Evolutionary conservation across 192 early-diverging fungal genomes (phyloP), one percentile per base, ranked within the genome.

Genomic region (Chytriomyces sp.): DNA sequence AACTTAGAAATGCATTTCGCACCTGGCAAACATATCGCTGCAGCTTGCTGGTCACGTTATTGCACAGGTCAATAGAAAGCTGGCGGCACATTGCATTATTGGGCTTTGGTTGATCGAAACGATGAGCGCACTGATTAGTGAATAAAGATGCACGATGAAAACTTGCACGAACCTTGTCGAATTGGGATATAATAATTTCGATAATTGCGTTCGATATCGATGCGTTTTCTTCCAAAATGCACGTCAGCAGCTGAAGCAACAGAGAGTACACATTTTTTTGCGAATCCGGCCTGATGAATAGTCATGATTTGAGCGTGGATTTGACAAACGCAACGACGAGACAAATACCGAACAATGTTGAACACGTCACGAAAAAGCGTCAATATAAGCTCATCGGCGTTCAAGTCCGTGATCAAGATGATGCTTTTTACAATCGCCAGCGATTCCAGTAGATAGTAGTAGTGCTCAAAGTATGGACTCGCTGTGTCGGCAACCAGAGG

Each of bases 1-100:
- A 20, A 83, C 57, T 73, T 6, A 18, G 68, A 67, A 59, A 73
- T 45, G 68, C n/a, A 62, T 72, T 77, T 7, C 20, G 20, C 77
- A 90, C 89, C 82, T 96, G 93, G 72, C 91, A 96, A 11, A 98
- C 89, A 80, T 96, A 96, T 75, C 92, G 87, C 80, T 99, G 97
- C 45, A 99, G 88, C 3, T 90, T 82, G 45, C 95, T 95, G 0
- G 93, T 83, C 50, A 89, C 86, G 10, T 77, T 79, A 44, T 87
- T 92, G 68, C 93, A 95, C 49, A 98, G 79, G 65, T 96, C 95
- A 43, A 91, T 81, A 6, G 96, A 94, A 76, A 99, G 82, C 77
- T 91, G 84, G 79, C 91, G 86, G 3, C 91, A 89, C 16, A 91
- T 84, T 10, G 86, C 79, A 69, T 92, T 92, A 28, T 91, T 8